Base-by-base conservation (phyloP, 371 early-diverging fungal species). In the Saksenaea oblongispora region DNA sequence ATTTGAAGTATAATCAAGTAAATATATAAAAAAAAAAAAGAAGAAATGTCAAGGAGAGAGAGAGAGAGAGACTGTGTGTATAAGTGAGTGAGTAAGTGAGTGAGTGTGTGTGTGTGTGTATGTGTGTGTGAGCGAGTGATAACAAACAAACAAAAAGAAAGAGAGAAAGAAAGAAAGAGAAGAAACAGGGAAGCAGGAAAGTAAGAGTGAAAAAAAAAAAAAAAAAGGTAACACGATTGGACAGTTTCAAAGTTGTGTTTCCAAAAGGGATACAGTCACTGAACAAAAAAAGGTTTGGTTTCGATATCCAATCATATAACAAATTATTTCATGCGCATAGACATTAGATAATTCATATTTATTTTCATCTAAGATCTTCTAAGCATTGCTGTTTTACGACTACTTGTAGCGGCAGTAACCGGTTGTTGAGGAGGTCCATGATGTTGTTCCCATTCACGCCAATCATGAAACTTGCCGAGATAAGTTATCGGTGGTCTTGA, bases 391-490 rank as follows among this genome's bases (percentile, higher is more conserved):
- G 11, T 24, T 35, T 51, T 35, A 17, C 26, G 28, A 35, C 34
- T 42, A 13, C 31, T 15, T 35, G 51, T 47, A n/a, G 53, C 44
- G 0, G 61, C 53, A 17, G 54, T 36, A 5, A 22, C 51, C 0
- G 61, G 57, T 57, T 57, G 15, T 57, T 57, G 57, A 57, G 58
- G 61, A 47, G 51, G 10, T 2, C 18, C 18, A 47, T 47, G 26
- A 24, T 47, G 17, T 8, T 44, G 17, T 41, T 59, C 59, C 59
- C 59, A 59, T 59, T 44, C 34, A 47, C 51, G 51, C 69, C 69
- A 69, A 13, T 69, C 69, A 1, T 56, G 36, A 41, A 64, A 69
- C 34, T 51, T 42, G 8, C 69, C 69, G 26, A 69, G 61, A 55
- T 63, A 69, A 15, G 64, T 28, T 51, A 69, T 69, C 1, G 27